Evolutionary conservation across 2,329 filamentous ascomycete genomes (phyloP).

Genomic region (Diplodia seriata): DNA sequence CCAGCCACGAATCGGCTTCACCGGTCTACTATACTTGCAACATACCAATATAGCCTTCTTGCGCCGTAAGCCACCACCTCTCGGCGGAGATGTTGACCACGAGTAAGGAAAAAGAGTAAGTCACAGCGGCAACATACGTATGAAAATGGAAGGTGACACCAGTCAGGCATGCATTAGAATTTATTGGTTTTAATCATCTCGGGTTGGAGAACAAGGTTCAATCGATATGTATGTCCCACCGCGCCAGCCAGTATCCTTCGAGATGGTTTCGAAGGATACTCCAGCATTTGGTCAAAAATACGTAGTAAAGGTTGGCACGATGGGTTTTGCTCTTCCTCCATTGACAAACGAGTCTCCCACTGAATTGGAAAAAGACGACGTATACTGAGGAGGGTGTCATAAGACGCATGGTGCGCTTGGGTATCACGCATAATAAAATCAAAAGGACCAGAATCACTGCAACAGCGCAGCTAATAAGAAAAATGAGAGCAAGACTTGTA

Average conservation of each 20-base stretch:
- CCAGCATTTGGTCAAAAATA: slow-evolving; percentile 39
- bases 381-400: slow-evolving; percentile 42
- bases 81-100: background rate
- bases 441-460: slow-evolving; percentile 6
- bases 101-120: background rate
- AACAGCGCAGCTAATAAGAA: background rate
- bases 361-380: slow-evolving; percentile 40
- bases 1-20: slow-evolving; percentile 5
- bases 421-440: slow-evolving; percentile 6
- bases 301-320: slow-evolving; percentile 31
- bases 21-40: background rate
- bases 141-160: background rate
- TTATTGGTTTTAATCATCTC: slow-evolving; percentile 1
- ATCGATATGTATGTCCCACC: slow-evolving; percentile 28
- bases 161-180: background rate
- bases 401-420: background rate
- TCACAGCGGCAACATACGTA: background rate
- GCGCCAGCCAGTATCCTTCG: slow-evolving; percentile 34
- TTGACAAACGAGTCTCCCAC: slow-evolving; percentile 46
- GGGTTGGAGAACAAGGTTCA: background rate
- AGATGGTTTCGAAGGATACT: slow-evolving; percentile 31
- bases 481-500: slow-evolving; percentile 7
- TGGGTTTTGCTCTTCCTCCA: slow-evolving; percentile 40
- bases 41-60: background rate
- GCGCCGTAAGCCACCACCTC: background rate